A percentile compares a stretch with the other conserved stretches of the same genome.
phyloP scores from a whole-genome alignment of 1,284 basidiomycete species.

The Melampsora americana region DNA sequence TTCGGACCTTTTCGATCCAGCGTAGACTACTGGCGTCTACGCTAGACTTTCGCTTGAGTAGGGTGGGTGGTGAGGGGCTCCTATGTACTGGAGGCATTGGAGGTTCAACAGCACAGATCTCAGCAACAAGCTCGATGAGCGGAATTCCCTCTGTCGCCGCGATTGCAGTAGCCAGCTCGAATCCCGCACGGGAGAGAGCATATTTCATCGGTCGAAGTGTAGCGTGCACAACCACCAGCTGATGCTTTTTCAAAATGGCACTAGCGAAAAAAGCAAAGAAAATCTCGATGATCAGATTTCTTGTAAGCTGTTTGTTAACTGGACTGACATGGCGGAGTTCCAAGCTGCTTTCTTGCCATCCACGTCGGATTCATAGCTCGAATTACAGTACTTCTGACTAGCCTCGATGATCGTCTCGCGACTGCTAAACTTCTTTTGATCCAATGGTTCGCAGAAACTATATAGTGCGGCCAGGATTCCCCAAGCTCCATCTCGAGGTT shows the following conservation, averaged over 20 bases:
- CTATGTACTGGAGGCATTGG: background rate
- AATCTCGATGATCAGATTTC: background rate
- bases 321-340: conserved; percentile 35
- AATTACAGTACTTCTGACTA: conserved; percentile 22
- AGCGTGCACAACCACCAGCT: conserved; percentile 26
- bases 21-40: conserved; percentile 4
- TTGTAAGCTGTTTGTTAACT: background rate
- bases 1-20: background rate
- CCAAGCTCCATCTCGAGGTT: conserved; percentile 51
- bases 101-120: background rate
- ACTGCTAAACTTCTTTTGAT: conserved; percentile 37
- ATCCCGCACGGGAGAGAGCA: conserved; percentile 32
- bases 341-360: conserved; percentile 17
- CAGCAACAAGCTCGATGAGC: background rate
- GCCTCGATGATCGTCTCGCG: conserved; percentile 26
- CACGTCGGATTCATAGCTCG: background rate
- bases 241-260: conserved; percentile 21
- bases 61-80: background rate
- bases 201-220: conserved; percentile 31
- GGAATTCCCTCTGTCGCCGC: conserved; percentile 23
- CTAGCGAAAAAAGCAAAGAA: background rate
- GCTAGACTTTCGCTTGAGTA: background rate
- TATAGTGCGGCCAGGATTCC: conserved; percentile 52
- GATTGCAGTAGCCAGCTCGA: conserved; percentile 18
- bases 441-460: conserved; percentile 44